Evolutionary conservation across 2,329 filamentous ascomycete genomes (phyloP), one percentile per base, ranked within the genome.

Genomic region (Dactylonectria estremocensis): DNA sequence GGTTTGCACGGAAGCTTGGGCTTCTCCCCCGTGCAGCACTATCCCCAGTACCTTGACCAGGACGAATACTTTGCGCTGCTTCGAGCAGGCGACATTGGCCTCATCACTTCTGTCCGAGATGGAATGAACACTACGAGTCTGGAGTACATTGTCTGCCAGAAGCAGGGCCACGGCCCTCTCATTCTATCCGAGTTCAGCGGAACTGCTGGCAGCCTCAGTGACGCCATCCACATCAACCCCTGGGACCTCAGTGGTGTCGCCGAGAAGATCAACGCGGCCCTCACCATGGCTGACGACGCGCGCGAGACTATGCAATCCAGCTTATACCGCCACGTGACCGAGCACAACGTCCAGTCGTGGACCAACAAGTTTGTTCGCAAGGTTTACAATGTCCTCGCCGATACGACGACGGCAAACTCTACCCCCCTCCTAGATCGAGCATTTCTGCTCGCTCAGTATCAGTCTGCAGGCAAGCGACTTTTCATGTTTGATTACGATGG

Each of bases 401-500:
- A 92, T 16, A 92, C 92, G 75, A 92, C 92, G 72, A 91, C 92
- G 67, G 89, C 90, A 11, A 89, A 92, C 65, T 89, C 92, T 3
- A 98, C 95, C 1, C 95, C 95, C 0, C 87, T 92, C 2, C 89
- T 98, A 20, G 95, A 98, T 78, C 91, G 91, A 40, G 86, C 90
- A 3, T 86, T 90, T 69, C 82, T 98, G 72, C 84, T 97, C 43
- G 84, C 87, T 61, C 91, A 91, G 67, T 98, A 98, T 81, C 89
- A 90, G 67, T 84, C 88, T 45, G 91, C 94, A 3, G 88, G 88
- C 69, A 94, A 93, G 81, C 91, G 96, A 11, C 86, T 99, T 3
- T 97, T 98, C 85, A 95, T 99, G 93, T 98, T 98, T 78, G 96
- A 99, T 83, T 99, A 99, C 77, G 96, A 99, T 79, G 96, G 96